A percentile compares a stretch with the other conserved stretches of the same genome.
Conservation (phyloP, 306 rosid genomes). For the Alnus glutinosa region DNA sequence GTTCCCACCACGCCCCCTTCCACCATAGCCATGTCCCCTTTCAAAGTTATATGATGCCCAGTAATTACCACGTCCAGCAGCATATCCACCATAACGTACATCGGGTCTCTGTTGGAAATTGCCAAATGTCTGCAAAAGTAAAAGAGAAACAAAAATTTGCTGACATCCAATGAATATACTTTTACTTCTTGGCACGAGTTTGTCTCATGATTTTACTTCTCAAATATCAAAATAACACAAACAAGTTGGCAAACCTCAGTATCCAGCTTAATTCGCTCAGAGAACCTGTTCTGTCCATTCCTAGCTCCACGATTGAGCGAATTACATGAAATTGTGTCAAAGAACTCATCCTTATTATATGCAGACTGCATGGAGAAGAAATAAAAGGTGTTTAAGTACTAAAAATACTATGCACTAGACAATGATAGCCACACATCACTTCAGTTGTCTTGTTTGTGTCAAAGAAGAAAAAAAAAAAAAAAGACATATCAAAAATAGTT, state of each 20-base stretch:
- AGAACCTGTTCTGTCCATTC: constrained; percentile 47
- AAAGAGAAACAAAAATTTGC: constrained; percentile 12
- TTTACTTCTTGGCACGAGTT: constrained; percentile 8
- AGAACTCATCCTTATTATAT: constrained; percentile 76
- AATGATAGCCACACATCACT: constrained; percentile 6
- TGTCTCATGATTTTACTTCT: constrained; percentile 13
- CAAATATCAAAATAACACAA: background rate
- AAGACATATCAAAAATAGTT: background rate
- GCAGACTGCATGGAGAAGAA: constrained; percentile 56
- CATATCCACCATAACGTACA: constrained; percentile 42
- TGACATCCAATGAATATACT: background rate
- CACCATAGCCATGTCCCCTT: constrained; percentile 52
- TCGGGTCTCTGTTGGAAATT: constrained; percentile 50
- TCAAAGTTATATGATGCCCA: constrained; percentile 44
- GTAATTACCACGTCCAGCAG: constrained; percentile 47
- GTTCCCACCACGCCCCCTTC: constrained; percentile 49
- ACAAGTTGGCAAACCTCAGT: constrained; percentile 53
- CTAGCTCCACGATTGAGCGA: constrained; percentile 53
- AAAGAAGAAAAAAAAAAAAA: background rate
- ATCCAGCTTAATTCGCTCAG: constrained; percentile 52
- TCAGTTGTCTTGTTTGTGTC: background rate
- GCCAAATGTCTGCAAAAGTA: constrained; percentile 56
- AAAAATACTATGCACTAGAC: constrained; percentile 5
- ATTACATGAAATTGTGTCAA: constrained; percentile 72
- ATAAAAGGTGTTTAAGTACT: constrained; percentile 22